phyloP scores from a whole-genome alignment of 108 stramenopile species.

The Conticribra guillardii region DNA sequence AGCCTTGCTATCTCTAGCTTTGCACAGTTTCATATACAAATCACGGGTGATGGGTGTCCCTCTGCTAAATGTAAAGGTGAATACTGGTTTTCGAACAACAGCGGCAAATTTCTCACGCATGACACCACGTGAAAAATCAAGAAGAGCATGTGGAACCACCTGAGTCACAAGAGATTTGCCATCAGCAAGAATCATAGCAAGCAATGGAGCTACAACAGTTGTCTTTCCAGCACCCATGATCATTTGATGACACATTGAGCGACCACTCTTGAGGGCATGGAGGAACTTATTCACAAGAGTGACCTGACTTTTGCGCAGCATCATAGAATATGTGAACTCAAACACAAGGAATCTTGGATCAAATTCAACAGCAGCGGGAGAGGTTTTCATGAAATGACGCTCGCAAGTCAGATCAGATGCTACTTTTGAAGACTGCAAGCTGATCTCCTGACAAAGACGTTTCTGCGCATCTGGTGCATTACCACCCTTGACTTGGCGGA shows the following conservation, averaged over 20 bases:
- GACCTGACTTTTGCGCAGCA: constrained; percentile 97
- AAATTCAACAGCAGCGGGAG: constrained; percentile 79
- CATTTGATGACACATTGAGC: constrained; percentile 98
- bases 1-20: constrained; percentile 92
- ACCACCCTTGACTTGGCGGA: constrained; percentile 62
- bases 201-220: constrained; percentile 97
- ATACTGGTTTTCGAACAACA: constrained; percentile 95
- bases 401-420: constrained; percentile 82
- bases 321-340: constrained; percentile 95
- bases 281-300: constrained; percentile 95
- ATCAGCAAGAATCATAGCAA: constrained; percentile 97
- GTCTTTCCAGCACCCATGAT: constrained; percentile 99
- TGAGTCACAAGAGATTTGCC: constrained; percentile 95
- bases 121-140: constrained; percentile 96
- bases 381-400: constrained; percentile 87
- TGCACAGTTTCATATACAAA: constrained; percentile 93
- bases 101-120: constrained; percentile 98
- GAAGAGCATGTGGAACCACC: constrained; percentile 97
- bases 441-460: constrained; percentile 81
- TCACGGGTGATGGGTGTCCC: constrained; percentile 90
- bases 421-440: constrained; percentile 80
- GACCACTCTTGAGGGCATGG: constrained; percentile 62
- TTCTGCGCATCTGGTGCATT: constrained; percentile 57
- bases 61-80: constrained; percentile 97
- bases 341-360: constrained; percentile 98